Percentiles rank a stretch among this genome's conserved stretches.
These are phyloP conservation scores for Heterobasidion parviporum DNA, from an alignment of 1,284 basidiomycete genomes.

Conservation along the genomic window DNA sequence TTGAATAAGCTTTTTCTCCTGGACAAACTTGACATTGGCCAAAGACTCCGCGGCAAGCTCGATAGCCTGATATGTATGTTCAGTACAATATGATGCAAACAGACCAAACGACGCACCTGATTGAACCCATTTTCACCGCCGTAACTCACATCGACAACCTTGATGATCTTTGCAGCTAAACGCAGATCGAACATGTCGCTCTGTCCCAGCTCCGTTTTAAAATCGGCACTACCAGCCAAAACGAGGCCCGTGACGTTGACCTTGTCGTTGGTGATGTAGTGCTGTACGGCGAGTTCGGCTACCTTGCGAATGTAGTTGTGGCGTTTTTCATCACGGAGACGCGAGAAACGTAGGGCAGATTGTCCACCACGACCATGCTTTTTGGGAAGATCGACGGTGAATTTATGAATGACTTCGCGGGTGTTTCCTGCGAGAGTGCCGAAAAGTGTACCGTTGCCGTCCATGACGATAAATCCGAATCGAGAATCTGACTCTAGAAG, in stretches of 20 bases:
- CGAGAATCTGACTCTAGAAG: constrained; percentile 96
- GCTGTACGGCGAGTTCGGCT: constrained; percentile 93
- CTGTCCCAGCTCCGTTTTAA: constrained; percentile 96
- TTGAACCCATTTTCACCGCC: constrained; percentile 99
- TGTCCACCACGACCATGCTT: constrained; percentile 99
- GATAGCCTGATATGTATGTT: constrained; percentile 61
- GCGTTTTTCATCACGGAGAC: constrained; percentile 97
- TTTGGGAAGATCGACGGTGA: constrained; percentile 98
- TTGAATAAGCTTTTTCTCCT: constrained; percentile 97
- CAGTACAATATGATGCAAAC: neutral
- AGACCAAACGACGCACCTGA: constrained; percentile 46
- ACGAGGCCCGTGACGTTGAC: constrained; percentile 97
- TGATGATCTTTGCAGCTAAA: constrained; percentile 86
- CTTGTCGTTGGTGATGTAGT: constrained; percentile 97
- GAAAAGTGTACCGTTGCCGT: constrained; percentile 94
- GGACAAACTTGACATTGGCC: constrained; percentile 98
- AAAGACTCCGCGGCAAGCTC: constrained; percentile 94
- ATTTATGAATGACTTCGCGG: constrained; percentile 95
- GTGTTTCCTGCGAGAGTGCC: constrained; percentile 97
- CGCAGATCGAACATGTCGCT: constrained; percentile 95
- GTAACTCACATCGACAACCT: constrained; percentile 97
- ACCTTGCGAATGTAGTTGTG: constrained; percentile 99
- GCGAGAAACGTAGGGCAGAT: constrained; percentile 98
- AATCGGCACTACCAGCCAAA: constrained; percentile 96
- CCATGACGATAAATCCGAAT: constrained; percentile 99